A percentile compares a stretch with the other conserved stretches of the same genome.
Conservation (phyloP, 352 stramenopile genomes). For the Phytophthora pluvialis region DNA sequence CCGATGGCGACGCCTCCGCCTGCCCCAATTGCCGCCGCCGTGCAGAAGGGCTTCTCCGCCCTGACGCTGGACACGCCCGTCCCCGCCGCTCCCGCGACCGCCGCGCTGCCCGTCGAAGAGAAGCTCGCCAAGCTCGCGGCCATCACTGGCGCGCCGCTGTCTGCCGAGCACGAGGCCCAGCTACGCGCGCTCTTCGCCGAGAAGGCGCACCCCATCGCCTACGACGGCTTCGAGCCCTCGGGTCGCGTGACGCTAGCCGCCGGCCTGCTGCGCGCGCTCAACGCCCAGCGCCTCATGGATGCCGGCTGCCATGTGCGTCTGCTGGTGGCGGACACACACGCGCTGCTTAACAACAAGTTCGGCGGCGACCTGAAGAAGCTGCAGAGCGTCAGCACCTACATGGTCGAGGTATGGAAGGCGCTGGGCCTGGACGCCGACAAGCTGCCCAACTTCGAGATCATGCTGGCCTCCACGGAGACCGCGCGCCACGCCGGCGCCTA, state of each 20-base stretch:
- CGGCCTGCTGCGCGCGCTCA: constrained; percentile 94
- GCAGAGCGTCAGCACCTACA: constrained; percentile 93
- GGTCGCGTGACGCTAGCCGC: constrained; percentile 99
- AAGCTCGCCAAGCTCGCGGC: constrained; percentile 66
- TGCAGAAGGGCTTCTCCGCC: constrained; percentile 61
- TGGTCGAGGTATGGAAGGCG: constrained; percentile 99
- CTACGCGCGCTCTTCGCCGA: constrained; percentile 80
- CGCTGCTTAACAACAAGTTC: constrained; percentile 99
- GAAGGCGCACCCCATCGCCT: constrained; percentile 90
- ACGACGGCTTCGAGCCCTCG: constrained; percentile 98
- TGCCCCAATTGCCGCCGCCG: constrained; percentile 36
- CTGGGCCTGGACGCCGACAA: constrained; percentile 94
- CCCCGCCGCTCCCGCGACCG: constrained; percentile 29
- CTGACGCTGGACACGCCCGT: constrained; percentile 45
- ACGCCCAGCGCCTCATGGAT: constrained; percentile 91
- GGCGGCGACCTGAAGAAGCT: constrained; percentile 98
- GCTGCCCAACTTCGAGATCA: constrained; percentile 96
- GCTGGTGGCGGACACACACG: constrained; percentile 99
- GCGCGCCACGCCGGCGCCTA: constrained; percentile 89
- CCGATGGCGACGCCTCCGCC: constrained; percentile 50
- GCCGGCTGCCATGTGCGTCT: constrained; percentile 97
- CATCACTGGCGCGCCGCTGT: constrained; percentile 58
- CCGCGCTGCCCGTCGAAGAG: constrained; percentile 59
- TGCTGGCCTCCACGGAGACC: constrained; percentile 97
- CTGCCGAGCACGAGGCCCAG: constrained; percentile 62